Percentiles rank a stretch among this genome's conserved stretches.
Conservation (phyloP, 495 filamentous ascomycete species). For the Margaritispora aquatica region DNA sequence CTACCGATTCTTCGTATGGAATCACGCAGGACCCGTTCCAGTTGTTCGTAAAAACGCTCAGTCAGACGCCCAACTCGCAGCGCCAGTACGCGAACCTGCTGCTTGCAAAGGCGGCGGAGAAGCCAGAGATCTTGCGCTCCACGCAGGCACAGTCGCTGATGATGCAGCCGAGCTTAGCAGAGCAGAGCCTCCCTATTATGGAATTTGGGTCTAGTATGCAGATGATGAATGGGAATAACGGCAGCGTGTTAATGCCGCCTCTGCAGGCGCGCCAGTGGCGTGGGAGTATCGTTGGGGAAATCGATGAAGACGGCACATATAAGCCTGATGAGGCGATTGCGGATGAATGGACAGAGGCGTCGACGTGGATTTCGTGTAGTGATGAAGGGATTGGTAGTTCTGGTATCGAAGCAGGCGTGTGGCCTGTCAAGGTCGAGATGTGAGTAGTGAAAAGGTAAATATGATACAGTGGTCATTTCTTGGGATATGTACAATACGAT, state of each 20-base stretch:
- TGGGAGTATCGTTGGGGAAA: slow-evolving; percentile 21
- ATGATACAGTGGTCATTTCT: background rate
- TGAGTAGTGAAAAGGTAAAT: background rate
- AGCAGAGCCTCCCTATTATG: background rate
- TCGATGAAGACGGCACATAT: slow-evolving; percentile 14
- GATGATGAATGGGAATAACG: background rate
- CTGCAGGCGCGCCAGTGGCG: slow-evolving; percentile 6
- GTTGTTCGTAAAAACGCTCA: slow-evolving; percentile 21
- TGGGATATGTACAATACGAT: background rate
- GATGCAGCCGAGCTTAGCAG: slow-evolving; percentile 1
- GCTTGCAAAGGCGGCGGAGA: slow-evolving; percentile 20
- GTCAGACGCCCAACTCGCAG: slow-evolving; percentile 22
- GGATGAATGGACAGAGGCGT: background rate
- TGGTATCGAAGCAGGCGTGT: background rate
- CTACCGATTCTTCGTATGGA: slow-evolving; percentile 7
- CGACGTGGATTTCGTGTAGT: background rate
- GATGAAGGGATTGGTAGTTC: background rate
- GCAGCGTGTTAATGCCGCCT: background rate
- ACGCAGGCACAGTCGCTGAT: too few relatives aligned
- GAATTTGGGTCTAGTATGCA: background rate
- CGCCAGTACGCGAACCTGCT: slow-evolving; percentile 21
- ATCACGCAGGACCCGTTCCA: slow-evolving; percentile 16
- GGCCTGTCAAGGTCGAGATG: background rate
- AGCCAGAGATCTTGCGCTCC: slow-evolving; percentile 18
- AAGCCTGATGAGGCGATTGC: background rate